Evolutionary conservation across 371 early-diverging fungal species (phyloP).

Genomic region (Actinomortierella ambigua): DNA sequence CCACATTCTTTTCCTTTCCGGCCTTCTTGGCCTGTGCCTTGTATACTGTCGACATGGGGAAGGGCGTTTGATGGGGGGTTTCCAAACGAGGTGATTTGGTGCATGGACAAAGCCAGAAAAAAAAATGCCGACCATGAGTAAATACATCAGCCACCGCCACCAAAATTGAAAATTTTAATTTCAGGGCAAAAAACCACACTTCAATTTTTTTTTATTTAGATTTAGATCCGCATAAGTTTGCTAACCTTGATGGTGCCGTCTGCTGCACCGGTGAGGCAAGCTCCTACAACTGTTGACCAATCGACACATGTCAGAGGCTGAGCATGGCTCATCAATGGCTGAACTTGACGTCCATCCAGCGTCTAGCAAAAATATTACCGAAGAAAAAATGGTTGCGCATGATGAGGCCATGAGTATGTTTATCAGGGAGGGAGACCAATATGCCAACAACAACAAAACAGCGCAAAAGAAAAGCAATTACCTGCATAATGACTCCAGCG

Average conservation of each 20-base stretch:
- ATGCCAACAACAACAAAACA: neutral
- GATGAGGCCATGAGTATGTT: slow-evolving; percentile 10
- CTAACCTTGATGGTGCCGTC: slow-evolving; percentile 65
- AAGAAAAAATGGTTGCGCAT: slow-evolving; percentile 22
- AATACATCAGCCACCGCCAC: too few relatives aligned
- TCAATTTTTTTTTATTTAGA: too few relatives aligned
- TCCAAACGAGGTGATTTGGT: too few relatives aligned
- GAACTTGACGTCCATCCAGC: slow-evolving; percentile 48
- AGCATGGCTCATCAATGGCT: slow-evolving; percentile 53
- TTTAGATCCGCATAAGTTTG: slow-evolving; percentile 56
- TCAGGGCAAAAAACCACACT: too few relatives aligned
- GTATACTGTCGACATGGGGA: slow-evolving; percentile 35
- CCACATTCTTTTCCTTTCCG: slow-evolving; percentile 50
- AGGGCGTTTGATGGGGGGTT: neutral
- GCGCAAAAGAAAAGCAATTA: neutral
- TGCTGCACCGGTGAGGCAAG: slow-evolving; percentile 58
- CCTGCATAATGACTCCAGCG: slow-evolving; percentile 40
- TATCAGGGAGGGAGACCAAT: neutral
- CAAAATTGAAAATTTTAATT: too few relatives aligned
- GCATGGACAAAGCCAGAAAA: too few relatives aligned
- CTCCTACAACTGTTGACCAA: slow-evolving; percentile 61
- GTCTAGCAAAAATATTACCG: slow-evolving; percentile 22
- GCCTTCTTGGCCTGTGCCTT: slow-evolving; percentile 45
- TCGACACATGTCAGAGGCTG: slow-evolving; percentile 57
- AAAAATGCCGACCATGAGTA: too few relatives aligned